Evolutionary conservation across 116 monocot genomes (phyloP).

Genomic region (Posidonia oceanica): DNA sequence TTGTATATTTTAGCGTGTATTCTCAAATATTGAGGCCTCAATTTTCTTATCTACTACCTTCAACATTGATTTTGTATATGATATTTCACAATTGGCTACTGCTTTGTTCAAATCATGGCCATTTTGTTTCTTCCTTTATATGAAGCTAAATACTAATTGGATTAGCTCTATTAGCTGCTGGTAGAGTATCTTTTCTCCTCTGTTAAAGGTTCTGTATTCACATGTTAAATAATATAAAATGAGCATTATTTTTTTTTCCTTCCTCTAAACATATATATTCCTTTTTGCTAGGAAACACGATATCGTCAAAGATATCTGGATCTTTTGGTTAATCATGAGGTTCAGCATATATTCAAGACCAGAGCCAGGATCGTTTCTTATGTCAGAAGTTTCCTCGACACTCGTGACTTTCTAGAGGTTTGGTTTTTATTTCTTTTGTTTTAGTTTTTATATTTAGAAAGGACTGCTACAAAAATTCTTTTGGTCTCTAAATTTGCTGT

Average conservation of each 20-base stretch:
- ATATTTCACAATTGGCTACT: no score
- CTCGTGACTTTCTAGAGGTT: slow-evolving; percentile 76
- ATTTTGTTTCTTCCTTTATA: no score
- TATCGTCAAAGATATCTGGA: slow-evolving; percentile 92
- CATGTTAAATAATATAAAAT: no score
- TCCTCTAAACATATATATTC: neutral
- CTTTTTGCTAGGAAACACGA: slow-evolving; percentile 67
- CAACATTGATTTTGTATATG: no score
- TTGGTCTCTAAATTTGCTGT: neutral
- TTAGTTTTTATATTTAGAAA: neutral
- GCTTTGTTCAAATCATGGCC: no score
- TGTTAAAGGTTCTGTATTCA: no score
- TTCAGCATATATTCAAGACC: slow-evolving; percentile 86
- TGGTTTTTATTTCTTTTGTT: neutral
- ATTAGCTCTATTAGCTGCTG: no score
- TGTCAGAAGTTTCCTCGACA: slow-evolving; percentile 55
- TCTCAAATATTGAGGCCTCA: no score
- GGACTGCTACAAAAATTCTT: neutral
- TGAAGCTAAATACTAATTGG: no score
- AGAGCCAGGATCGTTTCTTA: slow-evolving; percentile 58
- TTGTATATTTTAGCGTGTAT: no score
- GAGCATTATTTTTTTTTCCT: neutral
- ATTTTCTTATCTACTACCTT: no score
- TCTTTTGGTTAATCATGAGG: slow-evolving; percentile 85
- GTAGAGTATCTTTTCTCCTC: no score